Conservation (phyloP, 257 asterid genomes). For the Ocimum tenuiflorum region DNA sequence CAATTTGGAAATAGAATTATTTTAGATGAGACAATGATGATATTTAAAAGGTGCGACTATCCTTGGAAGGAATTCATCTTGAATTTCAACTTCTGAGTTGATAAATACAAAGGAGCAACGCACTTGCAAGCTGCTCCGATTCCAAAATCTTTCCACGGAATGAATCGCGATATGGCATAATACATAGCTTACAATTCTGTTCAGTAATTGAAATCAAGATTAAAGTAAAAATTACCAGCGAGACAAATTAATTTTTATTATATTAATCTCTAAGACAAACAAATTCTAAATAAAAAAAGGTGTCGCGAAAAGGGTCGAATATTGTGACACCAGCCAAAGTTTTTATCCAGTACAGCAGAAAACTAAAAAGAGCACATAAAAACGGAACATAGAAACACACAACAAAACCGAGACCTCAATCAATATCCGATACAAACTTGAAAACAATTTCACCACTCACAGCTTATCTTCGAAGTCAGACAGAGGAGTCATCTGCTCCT, state of each 20-base stretch:
- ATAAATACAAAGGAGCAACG: too few species aligned
- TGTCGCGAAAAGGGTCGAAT: not conserved
- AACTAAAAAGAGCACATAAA: not conserved
- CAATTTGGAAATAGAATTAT: too few species aligned
- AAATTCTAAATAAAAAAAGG: not conserved
- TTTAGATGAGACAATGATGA: too few species aligned
- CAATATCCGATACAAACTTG: not conserved
- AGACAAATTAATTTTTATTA: not conserved
- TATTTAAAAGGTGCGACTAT: too few species aligned
- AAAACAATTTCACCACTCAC: constrained; percentile 7
- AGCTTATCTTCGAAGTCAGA: constrained; percentile 37
- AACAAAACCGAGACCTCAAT: not conserved
- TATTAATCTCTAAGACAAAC: too few species aligned
- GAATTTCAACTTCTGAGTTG: too few species aligned
- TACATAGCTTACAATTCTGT: too few species aligned
- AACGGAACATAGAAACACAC: not conserved
- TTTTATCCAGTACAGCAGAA: not conserved
- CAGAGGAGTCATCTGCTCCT: constrained; percentile 42
- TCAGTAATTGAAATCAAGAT: too few species aligned
- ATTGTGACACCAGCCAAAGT: not conserved
- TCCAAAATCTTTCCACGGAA: too few species aligned
- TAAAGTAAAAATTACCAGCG: not conserved
- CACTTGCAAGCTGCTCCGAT: too few species aligned
- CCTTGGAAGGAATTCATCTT: too few species aligned
- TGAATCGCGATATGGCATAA: too few species aligned